Evolutionary conservation across 805 yeast species (phyloP).

Genomic region (Crinitomyces ghanaensis): DNA sequence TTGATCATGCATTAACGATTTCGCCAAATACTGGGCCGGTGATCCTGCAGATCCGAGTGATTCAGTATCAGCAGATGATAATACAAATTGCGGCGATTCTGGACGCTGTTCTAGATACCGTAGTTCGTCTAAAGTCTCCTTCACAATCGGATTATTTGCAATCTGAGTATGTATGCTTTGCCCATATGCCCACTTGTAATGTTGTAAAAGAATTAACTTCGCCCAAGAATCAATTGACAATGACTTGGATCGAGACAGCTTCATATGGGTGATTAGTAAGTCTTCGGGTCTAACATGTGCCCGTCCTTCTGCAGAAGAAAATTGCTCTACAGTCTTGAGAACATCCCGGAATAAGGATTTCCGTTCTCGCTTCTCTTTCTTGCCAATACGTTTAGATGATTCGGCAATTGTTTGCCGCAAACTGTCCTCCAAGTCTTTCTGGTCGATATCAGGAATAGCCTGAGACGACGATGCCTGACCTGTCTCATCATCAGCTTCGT

Average conservation of each 20-base stretch:
- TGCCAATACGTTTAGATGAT: constrained; percentile 46
- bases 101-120: too few relatives aligned
- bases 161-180: constrained; percentile 27
- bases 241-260: constrained; percentile 17
- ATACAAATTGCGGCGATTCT: too few relatives aligned
- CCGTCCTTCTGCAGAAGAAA: constrained; percentile 27
- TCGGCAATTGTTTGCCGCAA: constrained; percentile 32
- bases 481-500: constrained; percentile 22
- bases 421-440: constrained; percentile 24
- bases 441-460: constrained; percentile 35
- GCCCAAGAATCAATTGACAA: constrained; percentile 25
- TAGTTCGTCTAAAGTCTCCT: constrained; percentile 16
- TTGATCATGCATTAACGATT: too few relatives aligned
- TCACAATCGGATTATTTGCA: constrained; percentile 24
- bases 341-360: constrained; percentile 53
- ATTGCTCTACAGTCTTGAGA: constrained; percentile 34
- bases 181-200: constrained; percentile 27
- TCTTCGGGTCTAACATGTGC: constrained; percentile 11
- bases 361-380: constrained; percentile 49
- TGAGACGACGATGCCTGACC: constrained; percentile 44
- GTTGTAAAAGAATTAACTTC: constrained; percentile 23
- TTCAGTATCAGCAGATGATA: too few relatives aligned
- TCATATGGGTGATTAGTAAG: constrained; percentile 18
- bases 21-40: too few relatives aligned
- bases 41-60: too few relatives aligned